These are phyloP conservation scores for Colletotrichum falcatum DNA, from an alignment of 2,329 filamentous ascomycete species.

Conservation along the genomic window DNA sequence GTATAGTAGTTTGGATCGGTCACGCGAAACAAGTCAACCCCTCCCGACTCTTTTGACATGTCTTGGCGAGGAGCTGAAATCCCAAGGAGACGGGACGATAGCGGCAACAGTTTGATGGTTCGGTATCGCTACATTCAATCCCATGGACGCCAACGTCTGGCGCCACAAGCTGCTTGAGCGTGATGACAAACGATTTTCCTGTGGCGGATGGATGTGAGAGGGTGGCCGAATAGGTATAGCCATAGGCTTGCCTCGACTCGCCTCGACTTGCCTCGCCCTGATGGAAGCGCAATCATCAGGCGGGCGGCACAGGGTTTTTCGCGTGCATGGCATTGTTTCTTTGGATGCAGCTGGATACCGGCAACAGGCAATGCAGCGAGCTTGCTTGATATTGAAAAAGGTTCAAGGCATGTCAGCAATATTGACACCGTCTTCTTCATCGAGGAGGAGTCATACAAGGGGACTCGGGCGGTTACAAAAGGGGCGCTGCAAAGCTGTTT, in stretches of 20 bases:
- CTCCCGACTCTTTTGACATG: constrained; percentile 1
- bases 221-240: not conserved
- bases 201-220: not conserved
- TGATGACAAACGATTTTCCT: not conserved
- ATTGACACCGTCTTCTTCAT: not conserved
- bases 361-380: not conserved
- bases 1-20: not conserved
- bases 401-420: not conserved
- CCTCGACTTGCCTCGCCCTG: not conserved
- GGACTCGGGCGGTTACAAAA: not conserved
- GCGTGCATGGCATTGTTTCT: not conserved
- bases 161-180: not conserved
- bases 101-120: too few species aligned
- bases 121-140: too few species aligned
- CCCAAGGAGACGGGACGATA: constrained; percentile 9
- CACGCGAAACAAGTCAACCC: not conserved
- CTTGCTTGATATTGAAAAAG: constrained; percentile 1
- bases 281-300: not conserved
- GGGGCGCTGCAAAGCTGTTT: not conserved
- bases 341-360: not conserved
- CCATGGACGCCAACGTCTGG: too few species aligned
- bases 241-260: not conserved
- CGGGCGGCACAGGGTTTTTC: too few species aligned
- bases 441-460: not conserved
- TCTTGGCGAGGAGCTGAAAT: constrained; percentile 12